phyloP scores from a whole-genome alignment of 371 early-diverging fungal species.

The Fennellomyces sp. region DNA sequence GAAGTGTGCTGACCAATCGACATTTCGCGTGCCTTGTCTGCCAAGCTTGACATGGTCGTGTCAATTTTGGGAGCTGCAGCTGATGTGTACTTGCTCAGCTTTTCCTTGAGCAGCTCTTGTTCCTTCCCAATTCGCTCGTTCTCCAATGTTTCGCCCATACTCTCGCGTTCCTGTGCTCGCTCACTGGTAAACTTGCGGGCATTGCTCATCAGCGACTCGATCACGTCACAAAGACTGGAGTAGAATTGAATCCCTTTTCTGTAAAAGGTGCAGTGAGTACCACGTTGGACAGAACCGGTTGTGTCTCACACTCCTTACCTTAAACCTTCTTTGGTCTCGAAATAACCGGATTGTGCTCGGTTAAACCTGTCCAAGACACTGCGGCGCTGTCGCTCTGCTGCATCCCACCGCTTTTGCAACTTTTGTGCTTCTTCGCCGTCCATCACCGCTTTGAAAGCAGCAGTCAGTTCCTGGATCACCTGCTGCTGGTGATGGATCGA shows the following conservation, averaged over 20 bases:
- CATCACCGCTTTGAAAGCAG: conserved; percentile 76
- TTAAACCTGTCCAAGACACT: conserved; percentile 59
- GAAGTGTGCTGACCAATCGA: not conserved
- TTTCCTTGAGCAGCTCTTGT: conserved; percentile 73
- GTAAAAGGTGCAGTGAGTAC: not conserved
- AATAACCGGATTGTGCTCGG: conserved; percentile 60
- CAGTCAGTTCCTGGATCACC: conserved; percentile 75
- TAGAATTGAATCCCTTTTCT: conserved; percentile 84
- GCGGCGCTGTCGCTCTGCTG: conserved; percentile 63
- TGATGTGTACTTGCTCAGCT: conserved; percentile 52
- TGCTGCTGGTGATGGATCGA: conserved; percentile 79
- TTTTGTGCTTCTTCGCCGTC: conserved; percentile 72
- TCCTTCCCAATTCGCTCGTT: conserved; percentile 67
- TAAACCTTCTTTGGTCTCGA: conserved; percentile 70
- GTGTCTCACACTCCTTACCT: conserved; percentile 22
- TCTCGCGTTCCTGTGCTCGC: conserved; percentile 70
- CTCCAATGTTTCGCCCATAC: conserved; percentile 62
- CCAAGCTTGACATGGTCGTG: not conserved
- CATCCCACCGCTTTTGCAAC: conserved; percentile 70
- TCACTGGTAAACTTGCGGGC: conserved; percentile 69
- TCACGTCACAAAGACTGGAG: conserved; percentile 65
- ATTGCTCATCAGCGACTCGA: conserved; percentile 62
- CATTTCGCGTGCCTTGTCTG: conserved; percentile 10
- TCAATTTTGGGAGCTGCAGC: conserved; percentile 25
- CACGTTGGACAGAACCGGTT: not conserved